Evolutionary conservation across 495 filamentous ascomycete genomes (phyloP).

Genomic region (Wilcoxina mikolae): DNA sequence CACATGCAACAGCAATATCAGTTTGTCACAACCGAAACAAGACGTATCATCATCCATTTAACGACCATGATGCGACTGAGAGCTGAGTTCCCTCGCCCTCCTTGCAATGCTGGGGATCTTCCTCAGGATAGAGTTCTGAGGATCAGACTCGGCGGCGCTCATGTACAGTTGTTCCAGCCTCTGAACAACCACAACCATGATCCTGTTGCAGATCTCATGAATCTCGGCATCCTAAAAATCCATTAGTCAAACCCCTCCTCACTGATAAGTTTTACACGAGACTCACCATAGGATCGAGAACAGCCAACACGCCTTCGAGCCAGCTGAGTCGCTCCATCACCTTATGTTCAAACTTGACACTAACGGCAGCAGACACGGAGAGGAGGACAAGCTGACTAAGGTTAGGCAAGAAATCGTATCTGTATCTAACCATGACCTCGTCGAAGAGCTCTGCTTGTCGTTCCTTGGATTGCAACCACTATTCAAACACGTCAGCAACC

Average conservation of each 20-base stretch:
- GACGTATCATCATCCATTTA: background rate
- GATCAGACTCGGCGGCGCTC: slow-evolving; percentile 44
- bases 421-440: slow-evolving; percentile 56
- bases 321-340: slow-evolving; percentile 55
- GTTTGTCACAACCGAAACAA: too few species aligned
- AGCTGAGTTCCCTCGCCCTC: slow-evolving; percentile 34
- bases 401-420: slow-evolving; percentile 54
- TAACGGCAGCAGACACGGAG: slow-evolving; percentile 70
- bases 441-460: slow-evolving; percentile 66
- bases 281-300: slow-evolving; percentile 37
- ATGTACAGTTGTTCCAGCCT: slow-evolving; percentile 59
- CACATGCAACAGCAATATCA: too few species aligned
- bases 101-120: slow-evolving; percentile 43
- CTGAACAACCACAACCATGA: slow-evolving; percentile 58
- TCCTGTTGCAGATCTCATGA: slow-evolving; percentile 51
- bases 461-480: slow-evolving; percentile 72
- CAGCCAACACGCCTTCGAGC: slow-evolving; percentile 56
- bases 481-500: slow-evolving; percentile 5
- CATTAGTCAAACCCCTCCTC: slow-evolving; percentile 6
- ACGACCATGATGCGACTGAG: background rate
- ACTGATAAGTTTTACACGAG: slow-evolving; percentile 7
- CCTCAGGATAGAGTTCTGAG: slow-evolving; percentile 48
- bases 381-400: slow-evolving; percentile 64
- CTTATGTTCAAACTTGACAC: slow-evolving; percentile 50
- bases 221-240: slow-evolving; percentile 53